A percentile compares a stretch with the other conserved stretches of the same genome.
Conservation (phyloP, 345 rosid genomes). For the Acer negundo region DNA sequence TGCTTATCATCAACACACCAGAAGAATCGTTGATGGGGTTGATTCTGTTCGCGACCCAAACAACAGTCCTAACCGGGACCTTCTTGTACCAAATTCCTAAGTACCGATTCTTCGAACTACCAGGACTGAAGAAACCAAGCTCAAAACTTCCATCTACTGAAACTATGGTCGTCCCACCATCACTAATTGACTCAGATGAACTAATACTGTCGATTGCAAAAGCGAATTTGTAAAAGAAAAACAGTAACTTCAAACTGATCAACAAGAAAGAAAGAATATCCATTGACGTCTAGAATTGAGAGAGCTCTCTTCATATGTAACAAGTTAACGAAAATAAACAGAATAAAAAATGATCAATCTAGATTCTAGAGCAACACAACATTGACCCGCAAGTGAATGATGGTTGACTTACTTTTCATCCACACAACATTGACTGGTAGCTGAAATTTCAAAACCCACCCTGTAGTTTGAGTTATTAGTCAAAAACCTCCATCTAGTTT, state of each 20-base stretch:
- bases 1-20: constrained; percentile 20
- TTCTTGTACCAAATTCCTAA: constrained; percentile 58
- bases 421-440: not conserved
- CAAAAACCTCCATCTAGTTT: no score
- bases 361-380: not conserved
- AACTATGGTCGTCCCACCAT: not conserved
- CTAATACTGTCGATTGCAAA: not conserved
- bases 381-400: not conserved
- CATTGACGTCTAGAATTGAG: not conserved
- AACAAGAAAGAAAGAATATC: not conserved
- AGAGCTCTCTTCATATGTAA: no score
- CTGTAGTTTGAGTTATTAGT: no score
- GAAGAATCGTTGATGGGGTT: constrained; percentile 41
- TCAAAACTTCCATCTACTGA: constrained; percentile 18
- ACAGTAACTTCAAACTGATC: not conserved
- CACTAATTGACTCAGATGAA: not conserved
- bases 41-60: constrained; percentile 60
- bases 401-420: no score
- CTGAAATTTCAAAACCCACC: not conserved
- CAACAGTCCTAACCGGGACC: constrained; percentile 35
- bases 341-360: no score
- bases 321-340: not conserved
- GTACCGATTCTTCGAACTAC: constrained; percentile 42
- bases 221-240: not conserved
- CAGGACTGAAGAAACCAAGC: constrained; percentile 48